Base-by-base conservation (phyloP, 805 yeast species). In the Priceomyces melissophilus region DNA sequence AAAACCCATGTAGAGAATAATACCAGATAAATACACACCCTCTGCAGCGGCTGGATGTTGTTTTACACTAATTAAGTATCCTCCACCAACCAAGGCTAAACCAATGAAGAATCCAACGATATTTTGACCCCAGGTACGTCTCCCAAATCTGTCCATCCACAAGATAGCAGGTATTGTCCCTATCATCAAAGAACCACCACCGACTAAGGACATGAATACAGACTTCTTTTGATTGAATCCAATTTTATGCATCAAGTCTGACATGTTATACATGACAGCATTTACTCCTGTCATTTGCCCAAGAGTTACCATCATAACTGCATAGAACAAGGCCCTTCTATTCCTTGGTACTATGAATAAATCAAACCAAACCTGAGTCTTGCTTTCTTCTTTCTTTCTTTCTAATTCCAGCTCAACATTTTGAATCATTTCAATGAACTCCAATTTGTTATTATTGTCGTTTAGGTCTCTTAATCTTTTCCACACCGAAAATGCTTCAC, bases 231-330 rank as follows among this genome's bases (percentile, higher is more conserved):
- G 59, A 43, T 57, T 45, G 60, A 81, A 81, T 6, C 84, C 84
- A 52, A 81, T 77, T 27, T 67, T 62, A 2, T 51, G 55, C 79
- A 81, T 74, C 53, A 81, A 61, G 3, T 75, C 75, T 35, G 83
- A 73, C 77, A 80, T 71, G 59, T 81, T 77, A 65, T 80, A 81
- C 76, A 80, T 70, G 43, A 81, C 74, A 31, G 81, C 85, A 52
- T 81, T 81, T 50, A 81, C 75, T 67, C 86, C 86, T 3, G 85
- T 79, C 63, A 81, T 71, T 57, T 81, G 87, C 38, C 83, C 83
- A 41, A 79, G 65, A 49, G 73, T 60, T 41, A 79, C 70, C 84
- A 80, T 79, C 49, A 76, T 69, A 39, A 67, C 65, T 8, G 84
- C 72, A 55, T 79, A 80, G 14, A 77, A 58, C 34, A 81, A 65